phyloP scores from a whole-genome alignment of 768 basidiomycete genomes.

The Podaxis mareebaensis region DNA sequence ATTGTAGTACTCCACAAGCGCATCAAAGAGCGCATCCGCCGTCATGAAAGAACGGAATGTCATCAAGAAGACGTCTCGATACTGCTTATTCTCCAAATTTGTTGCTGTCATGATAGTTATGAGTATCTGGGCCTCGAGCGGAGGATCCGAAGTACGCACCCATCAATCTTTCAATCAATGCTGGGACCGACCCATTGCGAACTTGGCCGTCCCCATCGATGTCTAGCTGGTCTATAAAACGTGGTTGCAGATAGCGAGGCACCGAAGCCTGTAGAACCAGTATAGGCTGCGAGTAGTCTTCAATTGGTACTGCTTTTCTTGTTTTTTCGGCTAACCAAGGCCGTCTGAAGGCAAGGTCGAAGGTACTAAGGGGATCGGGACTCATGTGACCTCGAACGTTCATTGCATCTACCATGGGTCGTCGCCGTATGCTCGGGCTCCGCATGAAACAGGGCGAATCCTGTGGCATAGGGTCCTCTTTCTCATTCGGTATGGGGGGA shows the following conservation, averaged over 20 bases:
- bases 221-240: constrained; percentile 62
- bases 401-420: constrained; percentile 37
- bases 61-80: constrained; percentile 70
- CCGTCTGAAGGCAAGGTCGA: constrained; percentile 23
- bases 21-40: constrained; percentile 65
- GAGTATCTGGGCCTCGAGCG: neutral
- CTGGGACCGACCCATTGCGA: constrained; percentile 66
- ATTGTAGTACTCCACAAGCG: constrained; percentile 64
- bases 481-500: constrained; percentile 31
- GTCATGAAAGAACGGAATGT: constrained; percentile 83
- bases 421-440: constrained; percentile 34
- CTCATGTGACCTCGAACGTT: constrained; percentile 32
- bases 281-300: constrained; percentile 33
- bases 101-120: constrained; percentile 21
- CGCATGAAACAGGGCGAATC: constrained; percentile 29
- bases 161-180: constrained; percentile 68
- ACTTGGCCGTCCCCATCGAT: constrained; percentile 66
- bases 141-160: neutral
- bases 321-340: constrained; percentile 16
- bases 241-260: constrained; percentile 65
- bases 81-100: constrained; percentile 30
- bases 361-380: constrained; percentile 27
- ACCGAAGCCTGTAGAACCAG: constrained; percentile 26
- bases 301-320: constrained; percentile 20
- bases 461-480: constrained; percentile 20